phyloP scores from a whole-genome alignment of 306 rosid genomes.

The Casuarina glauca region DNA sequence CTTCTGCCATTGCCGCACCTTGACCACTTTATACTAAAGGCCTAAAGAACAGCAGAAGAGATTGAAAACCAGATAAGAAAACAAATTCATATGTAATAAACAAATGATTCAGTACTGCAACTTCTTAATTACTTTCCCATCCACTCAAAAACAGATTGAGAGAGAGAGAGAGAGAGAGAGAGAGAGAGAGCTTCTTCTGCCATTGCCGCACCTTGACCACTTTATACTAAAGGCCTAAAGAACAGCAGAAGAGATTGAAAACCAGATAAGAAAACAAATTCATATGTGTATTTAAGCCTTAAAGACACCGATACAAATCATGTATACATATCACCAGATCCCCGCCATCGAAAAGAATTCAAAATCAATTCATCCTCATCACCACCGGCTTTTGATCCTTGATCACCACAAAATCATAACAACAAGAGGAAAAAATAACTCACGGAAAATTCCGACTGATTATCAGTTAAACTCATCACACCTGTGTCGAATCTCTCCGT shows the following conservation, averaged over 20 bases:
- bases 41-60: background rate
- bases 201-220: background rate
- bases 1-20: background rate
- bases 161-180: background rate
- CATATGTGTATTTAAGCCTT: slow-evolving; percentile 25
- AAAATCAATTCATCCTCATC: background rate
- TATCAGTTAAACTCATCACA: slow-evolving; percentile 73
- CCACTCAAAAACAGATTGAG: background rate
- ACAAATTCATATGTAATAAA: slow-evolving; percentile 13
- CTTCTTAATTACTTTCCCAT: background rate
- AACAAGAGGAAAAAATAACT: background rate
- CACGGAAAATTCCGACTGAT: background rate
- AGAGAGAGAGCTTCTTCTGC: background rate
- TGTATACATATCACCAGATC: slow-evolving; percentile 25
- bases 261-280: background rate
- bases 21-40: background rate
- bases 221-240: background rate
- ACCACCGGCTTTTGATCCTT: background rate
- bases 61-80: background rate
- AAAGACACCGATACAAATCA: slow-evolving; percentile 22
- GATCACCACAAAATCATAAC: background rate
- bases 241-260: background rate
- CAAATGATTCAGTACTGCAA: background rate
- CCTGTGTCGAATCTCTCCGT: slow-evolving; percentile 81
- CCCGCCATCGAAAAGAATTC: background rate